Base-by-base conservation (phyloP, 495 filamentous ascomycete genomes). In the Pyronema domesticum region DNA sequence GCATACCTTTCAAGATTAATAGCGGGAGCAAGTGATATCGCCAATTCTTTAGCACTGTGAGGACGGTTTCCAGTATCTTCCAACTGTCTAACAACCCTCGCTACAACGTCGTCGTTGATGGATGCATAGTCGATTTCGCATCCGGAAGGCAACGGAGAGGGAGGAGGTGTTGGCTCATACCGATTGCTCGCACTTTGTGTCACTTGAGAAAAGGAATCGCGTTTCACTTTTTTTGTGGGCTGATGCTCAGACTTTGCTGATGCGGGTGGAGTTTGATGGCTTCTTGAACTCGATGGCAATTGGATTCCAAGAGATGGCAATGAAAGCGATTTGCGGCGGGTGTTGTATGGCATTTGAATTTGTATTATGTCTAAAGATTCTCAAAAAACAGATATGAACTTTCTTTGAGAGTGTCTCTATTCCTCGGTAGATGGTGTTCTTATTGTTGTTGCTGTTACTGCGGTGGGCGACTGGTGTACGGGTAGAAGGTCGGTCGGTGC, bases 311-410 rank as follows among this genome's bases (percentile, higher is more conserved):
- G 77, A 55, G 86, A 89, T 17, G 87, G 85, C 59, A 98, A 74
- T 34, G 91, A 98, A 64, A 98, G 71, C 65, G 88, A 94, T 73
- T 96, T 98, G 69, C 91, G 82, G 70, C 91, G 83, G 57, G 91
- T 98, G 70, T 98, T 95, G 77, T 95, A 95, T 58, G 87, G 86
- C 87, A 94, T 94, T 60, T 53, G 61, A 53, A 56, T 55, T 53
- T 53, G 14, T 53, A 14, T 53, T 53, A 40, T 53, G 15, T 40
- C 42, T 39, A 18, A 13, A 9, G 30, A 11, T 50, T 11, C 7
- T 9, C 7, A 1, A 54, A 44, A 44, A 37, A 42, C 11, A 44
- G 15, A 55, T 14, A 55, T 15, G n/a, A 23, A 39, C 14, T 39
- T 23, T 19, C 1, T 17, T 9, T 51, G 53, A 55, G 15, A 34